Conservation (phyloP, 805 yeast species). For the Nakazawaea pomicola region DNA sequence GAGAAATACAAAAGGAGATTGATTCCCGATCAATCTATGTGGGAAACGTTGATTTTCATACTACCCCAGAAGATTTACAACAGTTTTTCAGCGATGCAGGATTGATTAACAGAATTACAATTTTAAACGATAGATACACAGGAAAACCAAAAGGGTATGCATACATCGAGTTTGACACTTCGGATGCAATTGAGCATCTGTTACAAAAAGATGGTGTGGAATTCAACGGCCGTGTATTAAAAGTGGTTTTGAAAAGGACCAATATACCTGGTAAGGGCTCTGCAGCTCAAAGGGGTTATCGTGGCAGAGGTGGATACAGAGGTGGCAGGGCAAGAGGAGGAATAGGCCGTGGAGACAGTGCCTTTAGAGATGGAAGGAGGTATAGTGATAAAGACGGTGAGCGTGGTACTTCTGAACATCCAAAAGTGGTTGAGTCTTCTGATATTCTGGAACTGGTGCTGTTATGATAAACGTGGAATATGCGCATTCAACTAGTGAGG, state of each 20-base stretch:
- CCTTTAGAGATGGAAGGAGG: not conserved
- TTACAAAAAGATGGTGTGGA: constrained; percentile 58
- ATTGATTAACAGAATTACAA: constrained; percentile 73
- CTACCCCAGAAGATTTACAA: constrained; percentile 77
- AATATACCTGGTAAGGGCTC: constrained; percentile 63
- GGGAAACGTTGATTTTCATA: constrained; percentile 77
- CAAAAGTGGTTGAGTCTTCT: no score
- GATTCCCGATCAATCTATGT: constrained; percentile 77
- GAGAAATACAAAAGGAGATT: constrained; percentile 41
- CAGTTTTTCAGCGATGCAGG: constrained; percentile 68
- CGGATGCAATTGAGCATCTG: constrained; percentile 60
- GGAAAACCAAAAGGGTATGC: constrained; percentile 89
- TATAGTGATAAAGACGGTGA: not conserved
- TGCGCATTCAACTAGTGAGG: no score
- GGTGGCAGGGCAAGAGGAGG: constrained; percentile 34
- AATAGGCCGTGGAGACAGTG: constrained; percentile 22
- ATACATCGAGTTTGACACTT: constrained; percentile 75
- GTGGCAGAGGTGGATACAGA: constrained; percentile 40
- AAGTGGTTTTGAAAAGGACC: constrained; percentile 74
- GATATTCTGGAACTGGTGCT: no score
- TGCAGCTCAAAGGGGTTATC: constrained; percentile 37
- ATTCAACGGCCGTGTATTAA: constrained; percentile 66
- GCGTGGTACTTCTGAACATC: constrained; percentile 22
- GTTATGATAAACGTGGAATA: no score
- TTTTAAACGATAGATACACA: constrained; percentile 63